Conservation (phyloP, 495 filamentous ascomycete genomes). For the Penicillium argentinense region DNA sequence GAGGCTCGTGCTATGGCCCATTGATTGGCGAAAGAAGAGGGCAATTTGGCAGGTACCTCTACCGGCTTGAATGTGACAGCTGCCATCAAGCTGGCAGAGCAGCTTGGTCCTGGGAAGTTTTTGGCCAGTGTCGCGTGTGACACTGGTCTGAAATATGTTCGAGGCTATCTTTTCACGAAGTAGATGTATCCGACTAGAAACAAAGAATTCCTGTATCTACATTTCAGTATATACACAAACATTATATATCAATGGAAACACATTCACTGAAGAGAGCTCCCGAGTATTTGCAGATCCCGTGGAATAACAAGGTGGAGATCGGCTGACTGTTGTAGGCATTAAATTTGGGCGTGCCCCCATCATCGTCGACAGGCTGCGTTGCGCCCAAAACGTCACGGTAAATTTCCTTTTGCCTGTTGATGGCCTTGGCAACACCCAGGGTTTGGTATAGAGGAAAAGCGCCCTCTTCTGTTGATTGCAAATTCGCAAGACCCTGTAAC, state of each 20-base stretch:
- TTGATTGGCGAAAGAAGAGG: constrained; percentile 16
- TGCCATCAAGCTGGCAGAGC: constrained; percentile 10
- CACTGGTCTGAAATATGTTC: constrained; percentile 17
- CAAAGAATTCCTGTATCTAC: too few species aligned
- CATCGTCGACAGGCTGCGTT: constrained; percentile 26
- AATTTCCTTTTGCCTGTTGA: constrained; percentile 21
- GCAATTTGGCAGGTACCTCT: constrained; percentile 14
- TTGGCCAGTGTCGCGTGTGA: constrained; percentile 16
- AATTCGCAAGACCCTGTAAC: constrained; percentile 14
- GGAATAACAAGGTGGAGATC: constrained; percentile 22
- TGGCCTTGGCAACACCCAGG: constrained; percentile 18
- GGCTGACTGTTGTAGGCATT: constrained; percentile 30
- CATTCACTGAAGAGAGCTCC: constrained; percentile 3
- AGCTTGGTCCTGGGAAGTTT: constrained; percentile 11
- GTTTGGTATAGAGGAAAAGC: constrained; percentile 31
- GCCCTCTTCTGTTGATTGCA: constrained; percentile 29
- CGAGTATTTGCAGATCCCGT: constrained; percentile 13
- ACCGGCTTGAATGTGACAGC: constrained; percentile 19
- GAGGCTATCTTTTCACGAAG: constrained; percentile 56
- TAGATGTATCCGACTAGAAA: background rate
- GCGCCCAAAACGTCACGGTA: constrained; percentile 21
- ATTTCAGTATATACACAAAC: too few species aligned
- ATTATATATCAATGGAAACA: constrained; percentile 28
- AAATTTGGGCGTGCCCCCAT: constrained; percentile 28
- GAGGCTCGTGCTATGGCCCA: constrained; percentile 13